Conservation (phyloP, 2,329 filamentous ascomycete species). For the Xylaria sp. region DNA sequence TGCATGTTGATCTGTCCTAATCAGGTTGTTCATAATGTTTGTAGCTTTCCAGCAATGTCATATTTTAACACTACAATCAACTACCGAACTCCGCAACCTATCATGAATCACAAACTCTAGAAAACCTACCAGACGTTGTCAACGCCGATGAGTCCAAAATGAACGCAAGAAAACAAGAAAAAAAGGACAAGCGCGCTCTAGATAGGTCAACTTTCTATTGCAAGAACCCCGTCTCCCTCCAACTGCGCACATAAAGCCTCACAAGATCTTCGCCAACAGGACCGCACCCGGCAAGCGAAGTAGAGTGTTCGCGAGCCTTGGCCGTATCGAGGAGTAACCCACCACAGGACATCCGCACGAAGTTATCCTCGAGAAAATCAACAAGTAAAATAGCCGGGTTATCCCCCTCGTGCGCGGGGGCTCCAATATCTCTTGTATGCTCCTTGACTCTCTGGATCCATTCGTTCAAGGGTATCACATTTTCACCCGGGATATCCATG, state of each 20-base stretch:
- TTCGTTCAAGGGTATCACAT: conserved; percentile 41
- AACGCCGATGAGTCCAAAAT: too few relatives aligned
- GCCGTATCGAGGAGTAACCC: conserved; percentile 42
- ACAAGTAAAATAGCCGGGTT: conserved; percentile 35
- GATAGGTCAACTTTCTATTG: background rate
- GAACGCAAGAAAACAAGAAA: background rate
- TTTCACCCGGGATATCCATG: conserved; percentile 1
- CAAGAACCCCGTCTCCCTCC: conserved; percentile 40
- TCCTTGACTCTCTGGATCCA: conserved; percentile 45
- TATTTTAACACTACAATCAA: too few relatives aligned
- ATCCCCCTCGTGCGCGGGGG: conserved; percentile 13
- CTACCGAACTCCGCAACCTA: too few relatives aligned
- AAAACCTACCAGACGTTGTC: too few relatives aligned
- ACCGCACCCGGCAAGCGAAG: conserved; percentile 48
- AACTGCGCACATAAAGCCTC: conserved; percentile 50
- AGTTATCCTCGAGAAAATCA: conserved; percentile 33
- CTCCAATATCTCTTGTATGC: background rate
- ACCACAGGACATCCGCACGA: conserved; percentile 34
- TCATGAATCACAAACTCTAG: too few relatives aligned
- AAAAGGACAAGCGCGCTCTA: background rate
- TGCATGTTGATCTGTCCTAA: too few relatives aligned
- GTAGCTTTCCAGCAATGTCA: too few relatives aligned
- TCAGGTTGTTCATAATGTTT: too few relatives aligned
- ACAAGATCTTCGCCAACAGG: conserved; percentile 51
- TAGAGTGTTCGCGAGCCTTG: conserved; percentile 52